phyloP scores from a whole-genome alignment of 2,329 filamentous ascomycete species.

The Arthrobotrys entomopaga region DNA sequence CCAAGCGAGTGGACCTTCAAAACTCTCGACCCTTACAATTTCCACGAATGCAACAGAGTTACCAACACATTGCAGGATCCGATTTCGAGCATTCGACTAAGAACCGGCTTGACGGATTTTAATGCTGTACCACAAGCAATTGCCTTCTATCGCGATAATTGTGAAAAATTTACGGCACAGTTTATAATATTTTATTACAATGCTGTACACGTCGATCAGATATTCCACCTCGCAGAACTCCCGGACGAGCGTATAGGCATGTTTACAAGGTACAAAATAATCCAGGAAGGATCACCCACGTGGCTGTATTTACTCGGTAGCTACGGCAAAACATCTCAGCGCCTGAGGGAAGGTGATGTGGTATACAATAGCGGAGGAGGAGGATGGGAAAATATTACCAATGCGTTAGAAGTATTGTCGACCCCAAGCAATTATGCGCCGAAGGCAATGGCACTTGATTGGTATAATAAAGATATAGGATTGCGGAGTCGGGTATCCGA shows the following conservation, averaged over 20 bases:
- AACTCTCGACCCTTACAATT: slow-evolving; percentile 2
- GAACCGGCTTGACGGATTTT: slow-evolving; percentile 3
- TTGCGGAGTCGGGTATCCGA: background rate
- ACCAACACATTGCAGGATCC: background rate
- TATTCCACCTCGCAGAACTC: background rate
- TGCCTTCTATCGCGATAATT: slow-evolving; percentile 20
- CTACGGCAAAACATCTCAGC: background rate
- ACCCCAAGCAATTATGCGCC: background rate
- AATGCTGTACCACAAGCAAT: slow-evolving; percentile 26
- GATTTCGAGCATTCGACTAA: slow-evolving; percentile 4
- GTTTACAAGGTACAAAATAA: slow-evolving; percentile 11
- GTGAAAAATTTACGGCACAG: background rate
- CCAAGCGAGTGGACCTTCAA: slow-evolving; percentile 1
- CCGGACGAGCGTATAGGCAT: background rate
- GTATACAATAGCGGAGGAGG: background rate
- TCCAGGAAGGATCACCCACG: slow-evolving; percentile 11
- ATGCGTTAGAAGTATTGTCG: background rate
- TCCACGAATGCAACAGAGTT: slow-evolving; percentile 8
- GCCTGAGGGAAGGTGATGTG: slow-evolving; percentile 19
- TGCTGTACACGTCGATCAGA: slow-evolving; percentile 1
- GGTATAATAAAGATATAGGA: slow-evolving; percentile 1
- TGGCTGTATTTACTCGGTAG: slow-evolving; percentile 10
- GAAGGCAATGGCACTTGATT: background rate
- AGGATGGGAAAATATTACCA: slow-evolving; percentile 7
- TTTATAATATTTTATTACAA: slow-evolving; percentile 30